Percentiles rank a stretch among this genome's conserved stretches.
Conservation (phyloP, 164 flowering plant genomes). For the Paratinospora sagittata region DNA sequence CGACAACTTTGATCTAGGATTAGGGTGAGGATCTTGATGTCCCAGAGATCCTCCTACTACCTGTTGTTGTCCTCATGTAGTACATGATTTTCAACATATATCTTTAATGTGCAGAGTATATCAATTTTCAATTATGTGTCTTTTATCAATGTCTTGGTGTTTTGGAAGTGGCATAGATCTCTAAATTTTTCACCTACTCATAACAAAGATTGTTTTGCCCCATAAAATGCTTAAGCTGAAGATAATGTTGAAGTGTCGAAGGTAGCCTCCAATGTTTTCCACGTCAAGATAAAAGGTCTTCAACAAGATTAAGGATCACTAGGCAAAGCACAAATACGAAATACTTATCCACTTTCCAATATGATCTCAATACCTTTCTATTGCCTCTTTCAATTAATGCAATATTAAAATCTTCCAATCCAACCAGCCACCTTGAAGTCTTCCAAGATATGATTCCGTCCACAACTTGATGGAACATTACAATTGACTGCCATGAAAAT, state of each 20-base stretch:
- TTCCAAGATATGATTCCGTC: too few species aligned
- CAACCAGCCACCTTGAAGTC: too few species aligned
- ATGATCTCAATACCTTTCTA: too few species aligned
- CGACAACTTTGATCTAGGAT: conserved; percentile 5
- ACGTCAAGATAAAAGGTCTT: not conserved
- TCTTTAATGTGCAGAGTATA: conserved; percentile 5
- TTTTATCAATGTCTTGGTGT: not conserved
- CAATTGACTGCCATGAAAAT: too few species aligned
- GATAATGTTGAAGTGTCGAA: too few species aligned
- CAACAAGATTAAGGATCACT: not conserved
- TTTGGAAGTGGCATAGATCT: conserved; percentile 2
- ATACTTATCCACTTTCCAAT: not conserved
- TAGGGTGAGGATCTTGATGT: conserved; percentile 9
- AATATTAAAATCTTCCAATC: not conserved
- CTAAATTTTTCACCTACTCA: not conserved
- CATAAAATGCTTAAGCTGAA: not conserved
- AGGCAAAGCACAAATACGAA: not conserved
- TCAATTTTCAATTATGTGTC: not conserved
- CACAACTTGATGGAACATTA: too few species aligned
- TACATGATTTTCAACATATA: not conserved
- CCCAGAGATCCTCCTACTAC: conserved; percentile 12
- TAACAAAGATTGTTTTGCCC: not conserved
- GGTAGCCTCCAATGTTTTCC: not conserved
- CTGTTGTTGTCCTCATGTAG: conserved; percentile 4
- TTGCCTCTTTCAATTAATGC: not conserved